Evolutionary conservation across 176 grass and related monocot genomes (phyloP).

Genomic region (Eragrostis curvula): DNA sequence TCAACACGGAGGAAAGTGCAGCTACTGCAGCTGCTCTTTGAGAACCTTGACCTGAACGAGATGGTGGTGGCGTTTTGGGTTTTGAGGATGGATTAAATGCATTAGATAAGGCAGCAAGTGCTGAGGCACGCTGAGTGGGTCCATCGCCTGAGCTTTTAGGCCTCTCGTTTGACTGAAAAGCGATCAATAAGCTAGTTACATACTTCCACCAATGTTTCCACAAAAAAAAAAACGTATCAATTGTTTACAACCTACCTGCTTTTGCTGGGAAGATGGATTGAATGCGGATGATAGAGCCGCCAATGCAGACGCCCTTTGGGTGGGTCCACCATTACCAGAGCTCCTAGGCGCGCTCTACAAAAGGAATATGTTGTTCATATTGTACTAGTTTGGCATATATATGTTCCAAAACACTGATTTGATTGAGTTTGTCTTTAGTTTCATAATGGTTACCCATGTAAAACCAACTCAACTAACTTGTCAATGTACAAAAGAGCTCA

Average conservation of each 20-base stretch:
- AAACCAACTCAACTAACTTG: conserved; percentile 6
- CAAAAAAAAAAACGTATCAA: conserved; percentile 8
- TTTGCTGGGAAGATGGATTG: conserved; percentile 67
- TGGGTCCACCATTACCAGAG: conserved; percentile 70
- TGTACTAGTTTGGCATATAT: conserved; percentile 17
- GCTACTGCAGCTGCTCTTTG: conserved; percentile 99
- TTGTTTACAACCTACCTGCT: conserved; percentile 25
- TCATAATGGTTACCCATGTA: conserved; percentile 21
- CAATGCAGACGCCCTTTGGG: conserved; percentile 89
- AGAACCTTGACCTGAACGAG: conserved; percentile 74
- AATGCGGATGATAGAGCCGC: conserved; percentile 89
- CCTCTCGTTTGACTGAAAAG: conserved; percentile 55
- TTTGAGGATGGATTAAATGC: conserved; percentile 81
- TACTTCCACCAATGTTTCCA: not conserved
- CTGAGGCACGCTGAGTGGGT: conserved; percentile 84
- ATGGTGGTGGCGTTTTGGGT: conserved; percentile 53
- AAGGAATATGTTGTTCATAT: conserved; percentile 36
- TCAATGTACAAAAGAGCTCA: not conserved
- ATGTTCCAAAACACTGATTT: conserved; percentile 14
- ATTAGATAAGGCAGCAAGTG: conserved; percentile 82
- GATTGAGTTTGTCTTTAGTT: not conserved
- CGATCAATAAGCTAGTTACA: conserved; percentile 2
- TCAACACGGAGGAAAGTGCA: conserved; percentile 84
- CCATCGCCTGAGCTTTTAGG: conserved; percentile 65
- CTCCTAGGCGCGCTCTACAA: conserved; percentile 50